Base-by-base conservation (phyloP, 2,329 filamentous ascomycete genomes). In the Cladosporium phlei region DNA sequence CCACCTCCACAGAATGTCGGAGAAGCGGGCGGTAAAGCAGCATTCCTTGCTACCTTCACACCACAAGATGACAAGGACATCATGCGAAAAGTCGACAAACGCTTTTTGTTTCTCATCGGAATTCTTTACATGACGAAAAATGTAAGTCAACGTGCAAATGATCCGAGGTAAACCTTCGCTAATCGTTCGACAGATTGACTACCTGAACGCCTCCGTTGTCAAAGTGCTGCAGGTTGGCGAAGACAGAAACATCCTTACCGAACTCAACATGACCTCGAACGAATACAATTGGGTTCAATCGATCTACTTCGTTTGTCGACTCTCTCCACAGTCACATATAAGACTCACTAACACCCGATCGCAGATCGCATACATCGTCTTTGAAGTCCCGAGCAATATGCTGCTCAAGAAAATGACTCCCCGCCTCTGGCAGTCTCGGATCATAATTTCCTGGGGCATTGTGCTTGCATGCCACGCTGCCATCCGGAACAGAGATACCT, bases 51-150 rank as follows among this genome's bases (percentile, higher is more conserved):
- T 2, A 60, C 64, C 0, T 72, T 72, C 48, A 64, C 60, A 5
- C 58, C 61, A 0, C 63, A 65, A 37, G 67, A 72, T 38, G 68
- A 69, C 38, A 46, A 32, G 40, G 22, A 52, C 1, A 67, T 71
- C 49, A 66, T 68, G 59, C 54, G 59, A 38, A 72, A 72, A 50
- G 67, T 73, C 3, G 62, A 70, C 39, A 47, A 53, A 37, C 56
- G 61, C 8, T 69, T 71, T 46, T 48, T 68, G 4, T 50, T 62
- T 12, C 54, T 72, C 6, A 69, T 71, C 29, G 68, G 64, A 1
- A 46, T 69, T 5, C 66, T 70, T 56, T 71, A 66, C 50, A 61
- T 71, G 54, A 64, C 72, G 40, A 72, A 73, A 40, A 63, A 66
- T 49, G 63, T 67, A 45, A 27, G 50, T n/a, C 21, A n/a, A n/a